Percentiles rank a stretch among this genome's conserved stretches.
phyloP scores from a whole-genome alignment of 2,329 filamentous ascomycete genomes.

The Parasarocladium wereldwijsianum region DNA sequence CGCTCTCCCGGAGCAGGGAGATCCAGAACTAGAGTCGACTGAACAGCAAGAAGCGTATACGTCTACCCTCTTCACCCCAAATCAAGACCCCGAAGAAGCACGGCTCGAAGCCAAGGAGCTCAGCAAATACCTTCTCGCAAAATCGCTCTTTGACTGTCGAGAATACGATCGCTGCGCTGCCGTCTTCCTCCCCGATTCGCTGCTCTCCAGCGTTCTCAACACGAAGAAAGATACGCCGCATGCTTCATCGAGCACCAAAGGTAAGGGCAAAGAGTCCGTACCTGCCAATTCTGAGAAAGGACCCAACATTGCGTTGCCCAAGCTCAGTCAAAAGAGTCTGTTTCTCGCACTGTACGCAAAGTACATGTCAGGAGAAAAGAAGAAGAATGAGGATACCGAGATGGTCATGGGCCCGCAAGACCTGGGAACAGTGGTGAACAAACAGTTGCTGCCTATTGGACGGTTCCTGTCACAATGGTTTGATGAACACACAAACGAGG shows the following conservation, averaged over 20 bases:
- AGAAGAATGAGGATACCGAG: conserved; percentile 90
- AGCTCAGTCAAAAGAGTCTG: conserved; percentile 75
- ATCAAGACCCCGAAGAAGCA: conserved; percentile 57
- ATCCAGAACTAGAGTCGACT: conserved; percentile 32
- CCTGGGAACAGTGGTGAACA: conserved; percentile 69
- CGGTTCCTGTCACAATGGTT: conserved; percentile 74
- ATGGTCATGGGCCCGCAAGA: conserved; percentile 94
- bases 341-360: conserved; percentile 90
- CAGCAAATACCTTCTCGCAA: conserved; percentile 75
- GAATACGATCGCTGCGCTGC: conserved; percentile 90
- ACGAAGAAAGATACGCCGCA: conserved; percentile 23
- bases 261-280: conserved; percentile 3
- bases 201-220: conserved; percentile 51
- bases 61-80: conserved; percentile 35
- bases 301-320: conserved; percentile 27
- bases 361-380: conserved; percentile 86
- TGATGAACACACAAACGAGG: conserved; percentile 41
- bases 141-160: conserved; percentile 87
- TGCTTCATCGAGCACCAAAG: conserved; percentile 15
- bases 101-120: conserved; percentile 65
- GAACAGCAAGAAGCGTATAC: conserved; percentile 21
- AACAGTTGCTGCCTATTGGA: conserved; percentile 64
- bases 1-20: conserved; percentile 52
- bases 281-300: too few relatives aligned
- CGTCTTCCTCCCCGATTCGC: conserved; percentile 71